phyloP scores from a whole-genome alignment of 2,329 filamentous ascomycete species.

The Phyllosticta citriasiana region DNA sequence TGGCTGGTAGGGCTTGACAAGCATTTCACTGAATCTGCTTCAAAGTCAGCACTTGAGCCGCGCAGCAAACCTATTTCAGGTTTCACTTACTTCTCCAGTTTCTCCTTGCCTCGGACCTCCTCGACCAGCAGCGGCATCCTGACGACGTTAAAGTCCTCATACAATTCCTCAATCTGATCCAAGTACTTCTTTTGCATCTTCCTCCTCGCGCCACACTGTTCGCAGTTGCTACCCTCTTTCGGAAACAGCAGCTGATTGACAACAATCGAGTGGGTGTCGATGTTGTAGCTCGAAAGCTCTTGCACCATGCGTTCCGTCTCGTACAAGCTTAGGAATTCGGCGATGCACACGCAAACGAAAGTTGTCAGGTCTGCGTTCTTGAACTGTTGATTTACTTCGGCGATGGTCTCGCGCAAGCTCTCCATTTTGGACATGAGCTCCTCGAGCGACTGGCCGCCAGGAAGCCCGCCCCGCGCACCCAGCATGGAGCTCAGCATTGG shows the following conservation, averaged over 20 bases:
- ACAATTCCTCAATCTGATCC: constrained; percentile 95
- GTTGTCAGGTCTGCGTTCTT: constrained; percentile 93
- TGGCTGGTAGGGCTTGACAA: constrained; percentile 65
- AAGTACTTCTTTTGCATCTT: constrained; percentile 99
- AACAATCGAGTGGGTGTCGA: constrained; percentile 95
- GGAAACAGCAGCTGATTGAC: constrained; percentile 97
- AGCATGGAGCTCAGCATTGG: constrained; percentile 92
- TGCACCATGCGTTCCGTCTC: constrained; percentile 99
- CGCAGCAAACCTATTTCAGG: neutral
- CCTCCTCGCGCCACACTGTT: constrained; percentile 86
- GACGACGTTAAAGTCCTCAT: constrained; percentile 98
- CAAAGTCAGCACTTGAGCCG: constrained; percentile 10
- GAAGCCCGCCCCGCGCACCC: constrained; percentile 64
- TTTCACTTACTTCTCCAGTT: constrained; percentile 56
- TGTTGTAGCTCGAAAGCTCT: constrained; percentile 83
- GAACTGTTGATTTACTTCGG: constrained; percentile 95
- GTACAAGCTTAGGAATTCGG: constrained; percentile 92
- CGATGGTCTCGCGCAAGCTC: constrained; percentile 81
- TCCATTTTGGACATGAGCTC: constrained; percentile 95
- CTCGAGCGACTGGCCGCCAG: constrained; percentile 84
- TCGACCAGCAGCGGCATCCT: constrained; percentile 95
- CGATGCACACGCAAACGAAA: constrained; percentile 97
- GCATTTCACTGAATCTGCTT: constrained; percentile 65
- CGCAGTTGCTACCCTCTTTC: constrained; percentile 71
- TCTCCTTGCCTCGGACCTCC: constrained; percentile 92